phyloP scores from a whole-genome alignment of 2,329 filamentous ascomycete genomes.

The Tolypocladium ophioglossoides region DNA sequence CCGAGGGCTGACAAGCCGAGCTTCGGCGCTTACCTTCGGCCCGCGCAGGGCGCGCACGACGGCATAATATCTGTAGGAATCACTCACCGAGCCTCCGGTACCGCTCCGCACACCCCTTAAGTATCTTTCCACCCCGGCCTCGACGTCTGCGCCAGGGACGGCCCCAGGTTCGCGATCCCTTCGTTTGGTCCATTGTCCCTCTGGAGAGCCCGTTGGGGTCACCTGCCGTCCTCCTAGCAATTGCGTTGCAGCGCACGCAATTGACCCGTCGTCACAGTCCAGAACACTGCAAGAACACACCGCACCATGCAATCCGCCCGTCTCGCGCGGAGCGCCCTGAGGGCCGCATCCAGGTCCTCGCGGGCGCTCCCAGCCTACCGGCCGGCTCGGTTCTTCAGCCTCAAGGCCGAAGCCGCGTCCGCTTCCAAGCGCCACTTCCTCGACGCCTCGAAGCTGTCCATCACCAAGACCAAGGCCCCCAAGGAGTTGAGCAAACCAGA shows the following conservation, averaged over 20 bases:
- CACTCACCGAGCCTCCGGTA: constrained; percentile 3
- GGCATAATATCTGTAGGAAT: neutral
- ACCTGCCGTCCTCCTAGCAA: neutral
- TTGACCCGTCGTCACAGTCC: neutral
- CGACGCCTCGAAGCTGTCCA: constrained; percentile 64
- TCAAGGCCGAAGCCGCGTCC: constrained; percentile 39
- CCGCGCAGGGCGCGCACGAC: neutral
- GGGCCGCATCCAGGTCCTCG: constrained; percentile 21
- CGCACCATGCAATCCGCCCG: constrained; percentile 22
- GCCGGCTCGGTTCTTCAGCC: constrained; percentile 35
- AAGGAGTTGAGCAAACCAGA: constrained; percentile 64
- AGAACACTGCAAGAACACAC: no score
- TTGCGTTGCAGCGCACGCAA: neutral
- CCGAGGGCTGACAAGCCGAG: neutral
- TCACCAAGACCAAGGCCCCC: constrained; percentile 66
- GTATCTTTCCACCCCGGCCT: constrained; percentile 1
- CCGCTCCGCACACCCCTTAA: neutral
- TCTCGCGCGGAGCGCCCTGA: constrained; percentile 20
- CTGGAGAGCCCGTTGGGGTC: neutral
- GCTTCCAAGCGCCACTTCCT: constrained; percentile 51
- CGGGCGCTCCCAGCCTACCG: constrained; percentile 21
- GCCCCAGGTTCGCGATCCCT: neutral
- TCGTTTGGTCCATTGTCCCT: neutral
- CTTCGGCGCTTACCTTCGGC: constrained; percentile 2
- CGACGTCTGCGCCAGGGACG: neutral